Base-by-base conservation (phyloP, 768 basidiomycete species). In the Pluteus cervinus region DNA sequence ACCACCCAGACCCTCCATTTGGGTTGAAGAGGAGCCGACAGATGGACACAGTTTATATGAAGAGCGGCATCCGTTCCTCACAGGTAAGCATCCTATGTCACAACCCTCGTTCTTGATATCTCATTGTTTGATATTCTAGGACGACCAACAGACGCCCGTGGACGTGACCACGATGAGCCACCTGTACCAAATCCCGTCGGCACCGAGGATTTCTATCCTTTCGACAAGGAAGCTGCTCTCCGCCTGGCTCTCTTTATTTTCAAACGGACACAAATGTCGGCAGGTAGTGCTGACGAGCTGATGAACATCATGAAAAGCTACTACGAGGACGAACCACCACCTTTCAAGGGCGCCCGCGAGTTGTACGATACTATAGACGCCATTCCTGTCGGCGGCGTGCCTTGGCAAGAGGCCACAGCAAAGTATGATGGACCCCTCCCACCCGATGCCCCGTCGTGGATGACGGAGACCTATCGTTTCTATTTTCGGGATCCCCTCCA, bases 361-460 rank as follows among this genome's bases (percentile, higher is more conserved):
- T 12, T 60, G 17, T 54, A 56, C 24, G 37, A 47, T n/a, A 45
- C 48, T 6, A 60, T 61, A 33, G 60, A 61, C 32, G 31, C 46
- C 2, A 49, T 44, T 3, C 33, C 29, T 4, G 28, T 52, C 4
- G 56, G 62, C 8, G 53, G 49, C 23, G 48, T 41, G 3, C 53
- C 44, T 4, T 60, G 58, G 63, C 18, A 60, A 18, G 46, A 40
- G 8, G 52, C 58, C 21, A 38, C 40, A 0, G 34, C 42, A 3
- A 6, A 14, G 5, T 57, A 55, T 41, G 33, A 34, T 20, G 45
- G 57, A 15, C 33, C 47, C 9, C 1, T 30, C 37, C 21, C 34
- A 7, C 37, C 36, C 1, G 44, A 53, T 29, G 10, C 40, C 11
- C 53, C 56, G 0, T 18, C 49, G 7, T 63, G 59, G 62, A 58